Conservation (phyloP, 345 rosid genomes). For the Pseudoturritis turrita region DNA sequence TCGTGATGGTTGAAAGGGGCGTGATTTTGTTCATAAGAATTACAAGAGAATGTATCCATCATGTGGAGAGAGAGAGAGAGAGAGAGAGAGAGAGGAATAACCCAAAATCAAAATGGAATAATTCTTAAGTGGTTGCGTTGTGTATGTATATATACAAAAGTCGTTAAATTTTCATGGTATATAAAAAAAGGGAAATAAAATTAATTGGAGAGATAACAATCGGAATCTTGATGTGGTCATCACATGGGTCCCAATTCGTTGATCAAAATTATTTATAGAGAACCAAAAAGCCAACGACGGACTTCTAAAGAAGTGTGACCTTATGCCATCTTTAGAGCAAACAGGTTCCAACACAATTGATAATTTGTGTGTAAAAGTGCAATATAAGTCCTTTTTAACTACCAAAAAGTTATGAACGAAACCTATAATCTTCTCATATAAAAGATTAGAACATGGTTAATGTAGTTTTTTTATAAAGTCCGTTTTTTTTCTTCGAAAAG, state of each 20-base stretch:
- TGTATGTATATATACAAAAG: neutral
- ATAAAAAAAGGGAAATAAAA: neutral
- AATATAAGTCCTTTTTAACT: no score
- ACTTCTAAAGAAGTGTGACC: slow-evolving; percentile 23
- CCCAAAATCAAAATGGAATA: slow-evolving; percentile 9
- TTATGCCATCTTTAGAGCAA: neutral
- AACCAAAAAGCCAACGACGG: slow-evolving; percentile 11
- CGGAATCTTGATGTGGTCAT: slow-evolving; percentile 35
- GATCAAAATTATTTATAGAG: slow-evolving; percentile 3
- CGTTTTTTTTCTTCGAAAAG: neutral
- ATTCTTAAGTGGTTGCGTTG: slow-evolving; percentile 27
- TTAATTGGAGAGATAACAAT: slow-evolving; percentile 13
- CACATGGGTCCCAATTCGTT: slow-evolving; percentile 32
- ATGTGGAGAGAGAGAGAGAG: neutral
- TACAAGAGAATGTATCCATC: slow-evolving; percentile 33
- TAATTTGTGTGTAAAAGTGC: neutral
- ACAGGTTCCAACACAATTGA: neutral
- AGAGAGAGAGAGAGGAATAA: slow-evolving; percentile 2
- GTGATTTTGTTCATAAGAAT: slow-evolving; percentile 23
- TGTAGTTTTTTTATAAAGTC: no score
- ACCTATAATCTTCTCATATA: no score
- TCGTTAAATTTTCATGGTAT: slow-evolving; percentile 16
- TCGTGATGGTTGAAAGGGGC: neutral
- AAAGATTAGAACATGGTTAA: no score
- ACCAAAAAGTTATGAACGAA: no score